Percentiles rank a stretch among this genome's conserved stretches.
phyloP scores from a whole-genome alignment of 1,139 yeast genomes.

The Saccharomyces hybrid region DNA sequence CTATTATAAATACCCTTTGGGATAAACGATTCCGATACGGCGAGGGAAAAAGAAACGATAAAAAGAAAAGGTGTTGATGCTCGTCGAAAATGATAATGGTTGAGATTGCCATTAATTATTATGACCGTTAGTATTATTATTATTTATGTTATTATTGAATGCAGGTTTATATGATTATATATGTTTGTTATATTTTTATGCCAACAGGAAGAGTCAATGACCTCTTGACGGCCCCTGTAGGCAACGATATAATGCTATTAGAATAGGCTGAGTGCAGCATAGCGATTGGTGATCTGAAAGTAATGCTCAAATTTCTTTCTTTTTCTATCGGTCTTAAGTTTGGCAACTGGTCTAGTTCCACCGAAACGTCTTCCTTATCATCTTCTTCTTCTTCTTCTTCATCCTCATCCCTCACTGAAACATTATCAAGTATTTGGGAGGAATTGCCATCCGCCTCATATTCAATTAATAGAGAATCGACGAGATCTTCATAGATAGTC shows the following conservation, averaged over 20 bases:
- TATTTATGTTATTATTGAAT: neutral
- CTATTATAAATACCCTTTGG: neutral
- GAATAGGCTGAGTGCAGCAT: conserved; percentile 7
- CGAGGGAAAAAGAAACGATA: neutral
- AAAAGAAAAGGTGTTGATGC: neutral
- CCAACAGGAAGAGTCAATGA: conserved; percentile 29
- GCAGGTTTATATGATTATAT: conserved; percentile 1
- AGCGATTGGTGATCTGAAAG: conserved; percentile 8
- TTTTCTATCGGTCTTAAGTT: conserved; percentile 1
- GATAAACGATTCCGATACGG: neutral
- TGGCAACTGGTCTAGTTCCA: conserved; percentile 2
- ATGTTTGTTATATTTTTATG: conserved; percentile 16
- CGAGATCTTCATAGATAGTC: conserved; percentile 12
- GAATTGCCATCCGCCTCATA: conserved; percentile 11
- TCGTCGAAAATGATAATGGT: neutral
- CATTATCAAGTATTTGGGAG: conserved; percentile 1
- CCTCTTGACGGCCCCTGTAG: conserved; percentile 18
- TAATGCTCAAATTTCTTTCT: conserved; percentile 4
- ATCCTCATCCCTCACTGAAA: neutral
- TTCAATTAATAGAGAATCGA: conserved; percentile 19
- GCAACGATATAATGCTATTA: conserved; percentile 12
- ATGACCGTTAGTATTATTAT: neutral
- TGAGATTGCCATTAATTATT: neutral
- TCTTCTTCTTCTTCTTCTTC: conserved; percentile 7
- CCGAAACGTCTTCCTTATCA: neutral